Evolutionary conservation across 2,329 filamentous ascomycete species (phyloP).

Genomic region (Ophiognomonia clavigignenti-juglandacearum): DNA sequence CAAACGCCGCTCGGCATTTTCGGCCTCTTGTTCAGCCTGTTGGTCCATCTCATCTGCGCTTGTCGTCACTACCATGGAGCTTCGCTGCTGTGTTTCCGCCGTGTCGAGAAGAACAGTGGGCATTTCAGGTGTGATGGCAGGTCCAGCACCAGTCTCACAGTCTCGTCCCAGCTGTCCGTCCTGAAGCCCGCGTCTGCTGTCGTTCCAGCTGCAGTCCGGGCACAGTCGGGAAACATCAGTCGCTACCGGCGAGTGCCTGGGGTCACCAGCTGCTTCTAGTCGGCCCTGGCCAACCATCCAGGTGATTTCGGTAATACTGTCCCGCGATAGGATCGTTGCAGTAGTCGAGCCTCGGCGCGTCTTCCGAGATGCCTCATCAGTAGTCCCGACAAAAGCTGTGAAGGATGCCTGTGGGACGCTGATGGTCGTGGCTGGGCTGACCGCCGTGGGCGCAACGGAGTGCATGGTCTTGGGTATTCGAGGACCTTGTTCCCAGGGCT

Average conservation of each 20-base stretch:
- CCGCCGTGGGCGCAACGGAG: neutral
- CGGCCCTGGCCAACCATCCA: constrained; percentile 1
- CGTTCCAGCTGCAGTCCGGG: neutral
- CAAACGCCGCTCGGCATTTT: neutral
- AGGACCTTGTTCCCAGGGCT: neutral
- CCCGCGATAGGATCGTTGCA: constrained; percentile 2
- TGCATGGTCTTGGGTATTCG: neutral
- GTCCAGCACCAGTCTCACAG: neutral
- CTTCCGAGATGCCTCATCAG: neutral
- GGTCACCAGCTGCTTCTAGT: neutral
- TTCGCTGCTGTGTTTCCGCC: neutral
- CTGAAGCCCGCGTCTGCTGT: neutral
- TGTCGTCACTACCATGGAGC: neutral
- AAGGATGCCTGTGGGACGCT: neutral
- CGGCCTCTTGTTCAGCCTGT: neutral
- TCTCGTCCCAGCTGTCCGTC: neutral
- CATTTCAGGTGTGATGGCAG: neutral
- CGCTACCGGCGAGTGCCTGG: neutral
- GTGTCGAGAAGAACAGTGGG: neutral
- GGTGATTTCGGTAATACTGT: constrained; percentile 10
- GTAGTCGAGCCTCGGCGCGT: neutral
- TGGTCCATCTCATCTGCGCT: neutral
- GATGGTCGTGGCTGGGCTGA: constrained; percentile 5
- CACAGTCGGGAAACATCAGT: neutral
- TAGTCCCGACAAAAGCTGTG: neutral